phyloP scores from a whole-genome alignment of 1,284 basidiomycete species.

The Microbotryum violaceum region DNA sequence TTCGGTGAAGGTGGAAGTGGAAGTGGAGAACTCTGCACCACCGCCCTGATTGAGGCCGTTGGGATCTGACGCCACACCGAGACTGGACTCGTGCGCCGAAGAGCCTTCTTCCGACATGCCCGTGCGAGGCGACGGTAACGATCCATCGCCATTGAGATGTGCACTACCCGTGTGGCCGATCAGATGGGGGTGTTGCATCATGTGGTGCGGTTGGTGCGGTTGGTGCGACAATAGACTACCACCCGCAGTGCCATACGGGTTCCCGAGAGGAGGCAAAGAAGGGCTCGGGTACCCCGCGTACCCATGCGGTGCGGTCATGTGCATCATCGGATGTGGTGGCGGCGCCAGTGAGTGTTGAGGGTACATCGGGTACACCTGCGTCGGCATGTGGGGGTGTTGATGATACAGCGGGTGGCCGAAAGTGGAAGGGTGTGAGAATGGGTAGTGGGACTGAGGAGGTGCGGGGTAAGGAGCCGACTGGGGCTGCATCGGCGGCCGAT shows the following conservation, averaged over 20 bases:
- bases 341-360: neutral
- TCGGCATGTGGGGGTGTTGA: neutral
- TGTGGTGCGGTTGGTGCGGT: too few relatives aligned
- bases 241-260: too few relatives aligned
- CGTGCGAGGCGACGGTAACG: too few relatives aligned
- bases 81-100: too few relatives aligned
- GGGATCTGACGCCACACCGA: too few relatives aligned
- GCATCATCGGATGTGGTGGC: neutral
- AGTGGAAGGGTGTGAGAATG: neutral
- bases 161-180: too few relatives aligned
- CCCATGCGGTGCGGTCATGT: neutral
- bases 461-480: slow-evolving; percentile 2
- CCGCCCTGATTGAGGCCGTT: too few relatives aligned
- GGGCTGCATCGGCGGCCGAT: neutral
- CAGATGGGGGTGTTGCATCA: too few relatives aligned
- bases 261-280: too few relatives aligned
- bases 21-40: neutral
- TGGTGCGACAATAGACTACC: too few relatives aligned
- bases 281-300: neutral
- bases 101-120: too few relatives aligned
- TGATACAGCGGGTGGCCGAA: neutral
- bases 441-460: neutral
- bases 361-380: neutral
- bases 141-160: too few relatives aligned
- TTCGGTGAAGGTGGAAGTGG: neutral